Evolutionary conservation across 2,329 filamentous ascomycete species (phyloP), one percentile per base, ranked within the genome.

Genomic region (Acrodontium crateriforme): DNA sequence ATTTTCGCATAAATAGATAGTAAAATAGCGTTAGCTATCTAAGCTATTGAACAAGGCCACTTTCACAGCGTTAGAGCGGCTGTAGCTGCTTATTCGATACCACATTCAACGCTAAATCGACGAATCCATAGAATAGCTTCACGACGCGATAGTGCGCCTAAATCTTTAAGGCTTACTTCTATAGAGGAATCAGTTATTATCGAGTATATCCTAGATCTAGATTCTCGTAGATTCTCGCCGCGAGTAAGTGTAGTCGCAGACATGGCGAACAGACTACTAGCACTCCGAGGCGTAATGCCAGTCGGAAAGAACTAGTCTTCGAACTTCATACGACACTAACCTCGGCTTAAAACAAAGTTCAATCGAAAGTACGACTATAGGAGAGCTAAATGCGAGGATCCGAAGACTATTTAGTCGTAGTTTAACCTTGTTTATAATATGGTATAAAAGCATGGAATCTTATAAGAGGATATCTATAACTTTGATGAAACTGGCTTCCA

Each of bases 181-280:
- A 30, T 19, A n/a, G 29, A 37, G 26, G 32, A 37, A 24, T 9
- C 11, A 20, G 24, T 19, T 10, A 35, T 37, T 30, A 20, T 33
- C 23, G 6, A 21, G 16, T 25, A 39, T 34, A 39, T 42, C 17
- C 31, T 46, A 22, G 34, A 45, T 30, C 35, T 46, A 29, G 41
- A 42, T 39, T 29, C 32, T 24, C 38, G 32, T 38, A 32, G 32
- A 21, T 46, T 43, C 31, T 35, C 39, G 30, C 40, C 41, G 22
- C 35, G 33, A 24, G 20, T 46, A 3, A 17, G 28, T 37, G 26
- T 21, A 32, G 35, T 24, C n/a, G 22, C 14, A 24, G 22, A 24
- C 14, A 24, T 24, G 14, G 22, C 11, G 7, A 12, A 24, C 11
- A 24, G 14, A 24, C 22, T 24, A 24, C 11, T 24, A 24, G 22